A percentile compares a stretch with the other conserved stretches of the same genome.
phyloP scores from a whole-genome alignment of 495 filamentous ascomycete species.

The Penicillium psychrofluorescens region DNA sequence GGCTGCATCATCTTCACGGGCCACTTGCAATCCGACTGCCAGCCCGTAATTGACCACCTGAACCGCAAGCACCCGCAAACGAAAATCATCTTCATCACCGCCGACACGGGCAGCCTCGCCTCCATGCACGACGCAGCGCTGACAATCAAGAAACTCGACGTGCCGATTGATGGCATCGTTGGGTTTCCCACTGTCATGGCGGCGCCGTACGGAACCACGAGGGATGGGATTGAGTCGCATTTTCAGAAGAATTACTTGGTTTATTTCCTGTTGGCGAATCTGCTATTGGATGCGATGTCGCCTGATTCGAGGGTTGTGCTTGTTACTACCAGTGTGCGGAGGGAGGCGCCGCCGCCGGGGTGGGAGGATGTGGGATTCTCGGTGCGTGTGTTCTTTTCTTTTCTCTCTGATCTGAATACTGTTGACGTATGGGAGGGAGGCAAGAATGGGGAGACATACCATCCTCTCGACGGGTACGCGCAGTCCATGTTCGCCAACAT shows the following conservation, averaged over 20 bases:
- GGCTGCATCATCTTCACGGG: slow-evolving; percentile 36
- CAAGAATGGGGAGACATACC: slow-evolving; percentile 14
- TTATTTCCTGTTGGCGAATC: slow-evolving; percentile 15
- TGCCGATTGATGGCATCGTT: slow-evolving; percentile 16
- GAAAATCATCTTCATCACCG: slow-evolving; percentile 15
- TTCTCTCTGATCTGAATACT: too few relatives aligned
- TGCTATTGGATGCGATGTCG: slow-evolving; percentile 5
- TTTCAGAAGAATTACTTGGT: slow-evolving; percentile 20
- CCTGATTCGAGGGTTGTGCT: slow-evolving; percentile 8
- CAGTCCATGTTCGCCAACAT: slow-evolving; percentile 24
- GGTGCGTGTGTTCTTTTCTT: slow-evolving; percentile 3
- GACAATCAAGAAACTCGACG: slow-evolving; percentile 6
- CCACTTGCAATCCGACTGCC: slow-evolving; percentile 26
- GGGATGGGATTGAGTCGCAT: slow-evolving; percentile 15
- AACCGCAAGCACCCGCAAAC: slow-evolving; percentile 12
- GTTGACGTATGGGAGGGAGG: not conserved
- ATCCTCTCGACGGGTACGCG: slow-evolving; percentile 16
- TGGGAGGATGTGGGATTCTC: slow-evolving; percentile 16
- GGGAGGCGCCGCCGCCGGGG: slow-evolving; percentile 8
- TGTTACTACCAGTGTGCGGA: slow-evolving; percentile 14
- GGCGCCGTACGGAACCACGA: slow-evolving; percentile 10
- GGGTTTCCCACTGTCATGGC: slow-evolving; percentile 14
- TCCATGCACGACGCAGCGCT: slow-evolving; percentile 10
- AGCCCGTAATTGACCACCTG: slow-evolving; percentile 34
- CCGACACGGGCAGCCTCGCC: slow-evolving; percentile 6